phyloP scores from a whole-genome alignment of 768 basidiomycete genomes.

The Amanita thiersii region DNA sequence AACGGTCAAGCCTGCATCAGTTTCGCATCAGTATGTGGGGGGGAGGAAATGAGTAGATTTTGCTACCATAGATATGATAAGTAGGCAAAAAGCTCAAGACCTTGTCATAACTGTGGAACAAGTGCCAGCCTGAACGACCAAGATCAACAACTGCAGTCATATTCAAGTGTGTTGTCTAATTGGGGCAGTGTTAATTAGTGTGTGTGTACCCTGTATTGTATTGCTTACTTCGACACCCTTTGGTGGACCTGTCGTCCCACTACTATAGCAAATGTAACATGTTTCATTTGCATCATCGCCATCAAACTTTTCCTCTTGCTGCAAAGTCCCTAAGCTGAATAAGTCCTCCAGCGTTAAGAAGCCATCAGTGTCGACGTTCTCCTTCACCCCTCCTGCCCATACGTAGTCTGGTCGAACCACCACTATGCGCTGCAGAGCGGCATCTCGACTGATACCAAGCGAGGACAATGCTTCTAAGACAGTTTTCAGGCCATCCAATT shows the following conservation, averaged over 20 bases:
- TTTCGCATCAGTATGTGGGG: no score
- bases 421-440: neutral
- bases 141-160: constrained; percentile 38
- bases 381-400: constrained; percentile 10
- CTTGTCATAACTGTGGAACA: constrained; percentile 30
- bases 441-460: neutral
- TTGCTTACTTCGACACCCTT: constrained; percentile 29
- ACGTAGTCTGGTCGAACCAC: constrained; percentile 8
- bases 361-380: neutral
- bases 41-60: no score
- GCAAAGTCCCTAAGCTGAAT: constrained; percentile 8
- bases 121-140: constrained; percentile 18
- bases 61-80: constrained; percentile 21
- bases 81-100: constrained; percentile 42
- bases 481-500: constrained; percentile 1
- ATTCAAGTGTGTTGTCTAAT: constrained; percentile 42
- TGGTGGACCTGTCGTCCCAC: constrained; percentile 54
- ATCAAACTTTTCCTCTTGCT: constrained; percentile 13
- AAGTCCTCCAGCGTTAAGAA: constrained; percentile 12
- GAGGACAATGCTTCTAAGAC: constrained; percentile 6
- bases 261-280: constrained; percentile 18
- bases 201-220: neutral
- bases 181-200: neutral
- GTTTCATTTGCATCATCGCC: constrained; percentile 15
- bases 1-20: no score